Conservation (phyloP, 768 basidiomycete genomes). For the Cubamyces sp. region DNA sequence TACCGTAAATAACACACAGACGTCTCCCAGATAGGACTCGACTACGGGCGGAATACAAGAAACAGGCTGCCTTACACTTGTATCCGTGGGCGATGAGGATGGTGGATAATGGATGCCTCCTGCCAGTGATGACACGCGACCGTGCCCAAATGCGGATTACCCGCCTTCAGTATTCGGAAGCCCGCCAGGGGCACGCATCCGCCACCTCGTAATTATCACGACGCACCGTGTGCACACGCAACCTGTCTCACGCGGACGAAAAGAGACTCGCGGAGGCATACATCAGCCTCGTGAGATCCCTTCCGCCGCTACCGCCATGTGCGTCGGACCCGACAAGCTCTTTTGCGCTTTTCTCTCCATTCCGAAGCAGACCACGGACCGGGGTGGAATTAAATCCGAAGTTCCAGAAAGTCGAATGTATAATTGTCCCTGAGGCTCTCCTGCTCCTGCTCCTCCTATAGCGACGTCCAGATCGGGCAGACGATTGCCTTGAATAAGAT, state of each 20-base stretch:
- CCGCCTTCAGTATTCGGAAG: background rate
- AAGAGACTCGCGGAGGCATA: constrained; percentile 13
- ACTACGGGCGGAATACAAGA: too few species aligned
- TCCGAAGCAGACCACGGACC: background rate
- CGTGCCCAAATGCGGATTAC: constrained; percentile 12
- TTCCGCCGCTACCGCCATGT: constrained; percentile 11
- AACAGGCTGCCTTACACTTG: too few species aligned
- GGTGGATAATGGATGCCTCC: too few species aligned
- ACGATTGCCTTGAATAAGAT: constrained; percentile 14
- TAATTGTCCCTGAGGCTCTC: constrained; percentile 4
- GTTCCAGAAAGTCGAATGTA: constrained; percentile 3
- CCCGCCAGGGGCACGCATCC: too few species aligned
- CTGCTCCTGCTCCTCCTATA: constrained; percentile 1
- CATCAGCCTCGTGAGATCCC: background rate
- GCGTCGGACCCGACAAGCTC: constrained; percentile 11
- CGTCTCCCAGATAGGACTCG: too few species aligned
- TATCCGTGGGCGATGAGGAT: too few species aligned
- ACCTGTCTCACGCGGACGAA: background rate
- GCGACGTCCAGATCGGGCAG: constrained; percentile 3
- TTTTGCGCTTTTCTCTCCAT: background rate
- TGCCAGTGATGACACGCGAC: background rate
- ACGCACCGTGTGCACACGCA: background rate
- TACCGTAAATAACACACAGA: too few species aligned
- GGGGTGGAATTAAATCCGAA: background rate
- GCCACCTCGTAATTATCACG: too few species aligned